Percentiles rank a stretch among this genome's conserved stretches.
These are phyloP conservation scores for Pseudogymnoascus sp. DNA, from an alignment of 2,329 filamentous ascomycete genomes.

Conservation along the genomic window DNA sequence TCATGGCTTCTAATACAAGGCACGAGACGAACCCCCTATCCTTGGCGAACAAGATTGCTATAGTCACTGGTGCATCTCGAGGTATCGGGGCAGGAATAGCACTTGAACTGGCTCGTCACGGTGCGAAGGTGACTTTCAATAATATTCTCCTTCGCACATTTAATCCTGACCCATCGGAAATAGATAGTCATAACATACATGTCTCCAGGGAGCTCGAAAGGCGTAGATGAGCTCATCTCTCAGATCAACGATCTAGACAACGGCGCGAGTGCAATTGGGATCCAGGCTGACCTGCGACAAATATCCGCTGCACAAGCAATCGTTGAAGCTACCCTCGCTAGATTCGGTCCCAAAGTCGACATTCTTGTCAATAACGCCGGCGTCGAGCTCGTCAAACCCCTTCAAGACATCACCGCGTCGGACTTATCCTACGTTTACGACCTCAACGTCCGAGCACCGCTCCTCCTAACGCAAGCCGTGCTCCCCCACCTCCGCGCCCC, in stretches of 20 bases:
- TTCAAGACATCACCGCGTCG: constrained; percentile 38
- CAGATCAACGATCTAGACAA: too few species aligned
- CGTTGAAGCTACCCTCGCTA: constrained; percentile 16
- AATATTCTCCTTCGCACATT: neutral
- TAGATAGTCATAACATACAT: too few species aligned
- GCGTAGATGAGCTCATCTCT: too few species aligned
- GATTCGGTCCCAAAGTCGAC: constrained; percentile 23
- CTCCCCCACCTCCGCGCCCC: constrained; percentile 43
- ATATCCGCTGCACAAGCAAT: constrained; percentile 11
- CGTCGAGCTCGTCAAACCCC: constrained; percentile 14
- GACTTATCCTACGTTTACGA: constrained; percentile 50
- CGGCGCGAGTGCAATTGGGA: too few species aligned
- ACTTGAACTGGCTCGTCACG: constrained; percentile 40
- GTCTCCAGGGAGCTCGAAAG: too few species aligned
- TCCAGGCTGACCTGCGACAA: too few species aligned
- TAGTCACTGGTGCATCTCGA: constrained; percentile 44
- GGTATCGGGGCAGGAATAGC: constrained; percentile 44
- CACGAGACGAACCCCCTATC: neutral
- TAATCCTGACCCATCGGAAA: too few species aligned
- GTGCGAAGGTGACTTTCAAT: constrained; percentile 32
- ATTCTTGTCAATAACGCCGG: constrained; percentile 27
- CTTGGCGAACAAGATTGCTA: constrained; percentile 32
- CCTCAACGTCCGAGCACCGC: constrained; percentile 48
- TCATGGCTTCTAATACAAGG: neutral
- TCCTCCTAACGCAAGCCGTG: constrained; percentile 48